Percentiles rank a stretch among this genome's conserved stretches.
Conservation (phyloP, 2,329 filamentous ascomycete species). For the Diaporthe caulivora region DNA sequence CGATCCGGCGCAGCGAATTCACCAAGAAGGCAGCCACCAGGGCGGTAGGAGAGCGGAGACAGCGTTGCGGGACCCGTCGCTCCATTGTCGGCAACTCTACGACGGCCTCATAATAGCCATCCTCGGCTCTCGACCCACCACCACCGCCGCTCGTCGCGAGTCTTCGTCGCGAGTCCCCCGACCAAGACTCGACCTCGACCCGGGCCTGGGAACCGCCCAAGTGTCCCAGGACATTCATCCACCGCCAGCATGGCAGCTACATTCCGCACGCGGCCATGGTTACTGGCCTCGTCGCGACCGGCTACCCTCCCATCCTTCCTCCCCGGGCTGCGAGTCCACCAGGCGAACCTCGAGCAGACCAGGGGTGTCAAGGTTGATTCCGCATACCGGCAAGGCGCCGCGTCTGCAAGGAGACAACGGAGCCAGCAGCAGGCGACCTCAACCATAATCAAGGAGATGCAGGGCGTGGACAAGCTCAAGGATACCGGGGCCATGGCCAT, state of each 20-base stretch:
- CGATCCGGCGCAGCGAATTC: background rate
- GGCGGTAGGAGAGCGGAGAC: constrained; percentile 22
- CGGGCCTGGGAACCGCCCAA: background rate
- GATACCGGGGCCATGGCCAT: constrained; percentile 5
- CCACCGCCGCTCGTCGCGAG: background rate
- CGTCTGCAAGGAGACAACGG: background rate
- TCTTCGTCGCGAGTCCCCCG: background rate
- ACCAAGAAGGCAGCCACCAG: constrained; percentile 4
- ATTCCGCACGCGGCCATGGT: constrained; percentile 40
- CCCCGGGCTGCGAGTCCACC: constrained; percentile 17
- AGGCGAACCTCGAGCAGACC: constrained; percentile 32
- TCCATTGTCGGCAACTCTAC: background rate
- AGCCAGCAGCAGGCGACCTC: constrained; percentile 32
- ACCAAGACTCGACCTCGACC: background rate
- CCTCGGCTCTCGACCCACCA: background rate
- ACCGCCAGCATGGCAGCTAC: constrained; percentile 36
- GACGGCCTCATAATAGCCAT: background rate
- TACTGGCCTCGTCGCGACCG: background rate
- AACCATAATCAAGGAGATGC: constrained; percentile 11
- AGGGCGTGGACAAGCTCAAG: background rate
- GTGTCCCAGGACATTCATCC: background rate
- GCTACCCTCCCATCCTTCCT: background rate
- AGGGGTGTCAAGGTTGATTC: constrained; percentile 25
- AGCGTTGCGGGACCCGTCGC: background rate
- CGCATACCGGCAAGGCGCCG: constrained; percentile 13